Base-by-base conservation (phyloP, 306 rosid species). In the Morella rubra region DNA sequence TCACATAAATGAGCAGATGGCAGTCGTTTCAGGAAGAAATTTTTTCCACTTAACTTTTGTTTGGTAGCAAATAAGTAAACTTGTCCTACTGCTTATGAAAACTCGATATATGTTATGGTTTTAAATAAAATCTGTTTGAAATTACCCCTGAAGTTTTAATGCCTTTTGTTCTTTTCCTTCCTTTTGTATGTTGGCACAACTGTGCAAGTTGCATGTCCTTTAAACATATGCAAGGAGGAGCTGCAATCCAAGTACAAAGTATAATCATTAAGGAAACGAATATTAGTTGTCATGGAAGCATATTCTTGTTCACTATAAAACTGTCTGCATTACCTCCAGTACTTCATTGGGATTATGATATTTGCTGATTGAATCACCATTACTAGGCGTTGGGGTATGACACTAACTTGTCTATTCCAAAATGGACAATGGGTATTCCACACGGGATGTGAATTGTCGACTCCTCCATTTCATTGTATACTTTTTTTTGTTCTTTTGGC, bases 11-110 rank as follows among this genome's bases (percentile, higher is more conserved):
- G 79, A 76, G 73, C 45, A 42, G 3, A 7, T 37, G 37, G 56
- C 78, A 51, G 80, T 80, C 80, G 64, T 79, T 81, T 81, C 86
- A 73, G 40, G 67, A 78, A 78, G 76, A 59, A 61, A 72, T 81
- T 85, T 66, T 81, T 78, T 80, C 44, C 60, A 71, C 75, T 80
- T 81, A 69, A 60, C 78, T 86, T 83, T 80, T 84, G 84, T 80
- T 75, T 84, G 76, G 37, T 78, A 73, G 76, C 81, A 77, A 75
- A 73, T 79, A 13, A 65, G 62, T 46, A 71, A 84, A 79, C 69
- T 66, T 72, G 76, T 79, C 79, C 49, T 66, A 12, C 61, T 66
- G 71, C 24, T 42, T 42, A 66, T 66, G 10, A n/a, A 15, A 42
- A 44, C 4, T 66, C 2, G 22, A 40, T 18, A 49, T 14, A 15